Evolutionary conservation across 345 rosid genomes (phyloP).

Genomic region (Melaleuca alternifolia): DNA sequence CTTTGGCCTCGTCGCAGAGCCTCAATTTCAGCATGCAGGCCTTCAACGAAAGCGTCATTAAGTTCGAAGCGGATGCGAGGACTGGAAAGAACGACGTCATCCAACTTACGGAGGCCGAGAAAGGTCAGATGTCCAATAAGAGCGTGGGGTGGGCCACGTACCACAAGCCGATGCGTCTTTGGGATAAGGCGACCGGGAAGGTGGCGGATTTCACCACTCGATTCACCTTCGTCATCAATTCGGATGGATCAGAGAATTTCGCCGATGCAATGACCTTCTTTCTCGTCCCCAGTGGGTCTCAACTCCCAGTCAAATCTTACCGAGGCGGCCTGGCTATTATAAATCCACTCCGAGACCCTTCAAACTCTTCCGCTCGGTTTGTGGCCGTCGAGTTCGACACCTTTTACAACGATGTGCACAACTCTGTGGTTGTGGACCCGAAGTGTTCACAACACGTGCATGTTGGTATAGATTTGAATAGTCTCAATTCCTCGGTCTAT

Average conservation of each 20-base stretch:
- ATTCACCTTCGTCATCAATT: not conserved
- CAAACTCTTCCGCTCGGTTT: not conserved
- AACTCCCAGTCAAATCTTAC: accelerated
- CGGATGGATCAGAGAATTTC: accelerated
- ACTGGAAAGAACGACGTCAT: not conserved
- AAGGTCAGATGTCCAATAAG: no score
- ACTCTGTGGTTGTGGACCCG: not conserved
- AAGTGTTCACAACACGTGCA: not conserved
- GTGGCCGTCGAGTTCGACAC: slow-evolving; percentile 13
- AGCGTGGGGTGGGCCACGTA: not conserved
- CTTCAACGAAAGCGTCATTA: no score
- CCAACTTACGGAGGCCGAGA: not conserved
- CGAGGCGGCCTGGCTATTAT: not conserved
- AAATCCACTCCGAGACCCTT: not conserved
- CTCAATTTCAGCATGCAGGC: no score
- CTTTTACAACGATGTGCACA: not conserved
- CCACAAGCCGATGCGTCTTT: not conserved
- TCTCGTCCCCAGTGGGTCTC: not conserved
- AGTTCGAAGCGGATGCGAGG: not conserved
- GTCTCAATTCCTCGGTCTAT: not conserved
- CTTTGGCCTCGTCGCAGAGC: no score
- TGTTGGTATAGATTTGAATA: slow-evolving; percentile 1
- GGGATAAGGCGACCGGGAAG: not conserved
- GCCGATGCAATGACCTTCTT: slow-evolving; percentile 9
- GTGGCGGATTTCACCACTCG: not conserved